Evolutionary conservation across 2,329 filamentous ascomycete species (phyloP).

Genomic region (Coleophoma cylindrospora): DNA sequence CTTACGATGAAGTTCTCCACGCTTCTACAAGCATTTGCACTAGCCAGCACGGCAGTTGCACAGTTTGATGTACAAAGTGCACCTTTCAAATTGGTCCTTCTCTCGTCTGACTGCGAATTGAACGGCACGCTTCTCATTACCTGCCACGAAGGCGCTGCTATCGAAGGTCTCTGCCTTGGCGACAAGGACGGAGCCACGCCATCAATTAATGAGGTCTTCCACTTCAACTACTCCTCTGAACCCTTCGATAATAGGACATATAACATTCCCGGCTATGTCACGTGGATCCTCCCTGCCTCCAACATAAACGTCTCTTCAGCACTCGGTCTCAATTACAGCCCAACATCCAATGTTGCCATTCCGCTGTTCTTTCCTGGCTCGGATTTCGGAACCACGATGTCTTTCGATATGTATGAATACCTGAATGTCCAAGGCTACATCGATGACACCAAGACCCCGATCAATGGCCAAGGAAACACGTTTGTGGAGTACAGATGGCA

Average conservation of each 20-base stretch:
- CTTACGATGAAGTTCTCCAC: slow-evolving; percentile 1
- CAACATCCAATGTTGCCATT: slow-evolving; percentile 34
- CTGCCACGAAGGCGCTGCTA: slow-evolving; percentile 42
- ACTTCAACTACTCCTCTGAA: slow-evolving; percentile 19
- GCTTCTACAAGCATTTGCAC: slow-evolving; percentile 3
- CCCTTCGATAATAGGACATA: slow-evolving; percentile 19
- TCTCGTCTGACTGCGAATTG: slow-evolving; percentile 31
- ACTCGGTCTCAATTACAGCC: slow-evolving; percentile 29
- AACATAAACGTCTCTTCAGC: slow-evolving; percentile 28
- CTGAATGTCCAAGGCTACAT: slow-evolving; percentile 33
- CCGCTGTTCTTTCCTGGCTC: slow-evolving; percentile 28
- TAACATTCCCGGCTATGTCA: slow-evolving; percentile 15
- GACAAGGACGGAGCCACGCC: slow-evolving; percentile 10
- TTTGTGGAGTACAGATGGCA: slow-evolving; percentile 33
- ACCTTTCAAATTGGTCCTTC: slow-evolving; percentile 37
- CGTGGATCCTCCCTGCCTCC: slow-evolving; percentile 13
- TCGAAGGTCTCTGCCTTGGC: slow-evolving; percentile 38
- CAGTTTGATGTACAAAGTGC: slow-evolving; percentile 30
- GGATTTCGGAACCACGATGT: slow-evolving; percentile 20
- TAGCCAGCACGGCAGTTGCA: slow-evolving; percentile 3
- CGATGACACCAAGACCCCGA: slow-evolving; percentile 30
- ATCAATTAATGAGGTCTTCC: slow-evolving; percentile 5
- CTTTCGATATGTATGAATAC: slow-evolving; percentile 32
- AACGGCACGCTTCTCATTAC: slow-evolving; percentile 33
- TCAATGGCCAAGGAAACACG: slow-evolving; percentile 17